A percentile compares a stretch with the other conserved stretches of the same genome.
These are phyloP conservation scores for Pseudogymnoascus sp. DNA, from an alignment of 2,329 filamentous ascomycete genomes.

Conservation along the genomic window DNA sequence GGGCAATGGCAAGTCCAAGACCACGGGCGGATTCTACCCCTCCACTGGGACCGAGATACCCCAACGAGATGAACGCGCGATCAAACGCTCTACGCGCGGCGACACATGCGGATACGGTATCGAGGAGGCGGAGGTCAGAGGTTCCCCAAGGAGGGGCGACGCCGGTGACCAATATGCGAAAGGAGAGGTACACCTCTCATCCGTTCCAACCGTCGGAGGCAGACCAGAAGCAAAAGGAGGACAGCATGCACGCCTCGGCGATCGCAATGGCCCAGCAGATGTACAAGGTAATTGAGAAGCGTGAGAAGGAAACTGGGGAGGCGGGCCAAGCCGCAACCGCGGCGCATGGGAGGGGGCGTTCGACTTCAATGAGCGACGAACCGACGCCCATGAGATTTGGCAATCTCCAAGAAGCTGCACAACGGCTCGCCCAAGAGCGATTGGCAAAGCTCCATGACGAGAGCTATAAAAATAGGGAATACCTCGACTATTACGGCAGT, in stretches of 20 bases:
- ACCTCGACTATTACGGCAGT: slow-evolving; percentile 66
- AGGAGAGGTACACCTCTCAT: slow-evolving; percentile 69
- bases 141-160: slow-evolving; percentile 57
- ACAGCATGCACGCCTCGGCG: slow-evolving; percentile 71
- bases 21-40: slow-evolving; percentile 57
- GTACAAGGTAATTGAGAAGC: slow-evolving; percentile 62
- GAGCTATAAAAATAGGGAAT: slow-evolving; percentile 51
- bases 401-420: slow-evolving; percentile 77
- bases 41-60: slow-evolving; percentile 37
- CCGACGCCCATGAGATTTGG: slow-evolving; percentile 41
- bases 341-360: slow-evolving; percentile 24
- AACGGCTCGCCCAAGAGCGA: slow-evolving; percentile 76
- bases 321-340: slow-evolving; percentile 24
- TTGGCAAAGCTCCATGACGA: slow-evolving; percentile 73
- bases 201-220: slow-evolving; percentile 65
- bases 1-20: slow-evolving; percentile 58
- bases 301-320: slow-evolving; percentile 29
- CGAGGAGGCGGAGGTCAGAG: slow-evolving; percentile 36
- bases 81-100: slow-evolving; percentile 67
- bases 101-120: slow-evolving; percentile 53
- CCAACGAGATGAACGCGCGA: slow-evolving; percentile 51
- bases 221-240: slow-evolving; percentile 64
- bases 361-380: slow-evolving; percentile 29
- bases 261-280: slow-evolving; percentile 85
- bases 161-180: slow-evolving; percentile 58